A percentile compares a stretch with the other conserved stretches of the same genome.
Conservation (phyloP, 2,329 filamentous ascomycete genomes). For the Penicillium psychrosexuale region DNA sequence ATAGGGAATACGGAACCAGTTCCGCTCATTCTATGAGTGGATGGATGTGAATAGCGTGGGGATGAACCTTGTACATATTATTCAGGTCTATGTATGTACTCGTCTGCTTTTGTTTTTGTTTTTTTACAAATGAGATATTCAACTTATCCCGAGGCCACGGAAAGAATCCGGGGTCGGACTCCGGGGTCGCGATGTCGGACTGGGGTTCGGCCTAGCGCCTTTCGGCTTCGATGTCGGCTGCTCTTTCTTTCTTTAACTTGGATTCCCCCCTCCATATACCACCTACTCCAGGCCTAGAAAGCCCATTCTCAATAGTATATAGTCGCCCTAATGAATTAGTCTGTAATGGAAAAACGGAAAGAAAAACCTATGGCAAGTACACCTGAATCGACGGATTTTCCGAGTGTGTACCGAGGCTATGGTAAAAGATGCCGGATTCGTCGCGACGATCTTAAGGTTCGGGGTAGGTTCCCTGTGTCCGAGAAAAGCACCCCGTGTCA, state of each 20-base stretch:
- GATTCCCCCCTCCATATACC: too few species aligned
- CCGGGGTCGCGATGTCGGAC: neutral
- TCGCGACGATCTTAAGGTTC: neutral
- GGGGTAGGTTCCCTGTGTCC: slow-evolving; percentile 40
- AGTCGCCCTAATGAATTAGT: neutral
- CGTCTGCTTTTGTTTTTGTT: neutral
- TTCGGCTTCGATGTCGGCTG: too few species aligned
- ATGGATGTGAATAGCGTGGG: slow-evolving; percentile 33
- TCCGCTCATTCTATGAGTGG: slow-evolving; percentile 11
- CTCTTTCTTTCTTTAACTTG: too few species aligned
- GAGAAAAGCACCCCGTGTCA: slow-evolving; percentile 52
- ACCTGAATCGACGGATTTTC: too few species aligned
- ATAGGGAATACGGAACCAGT: neutral
- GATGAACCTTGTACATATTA: slow-evolving; percentile 23
- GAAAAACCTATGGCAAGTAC: too few species aligned
- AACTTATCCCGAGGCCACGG: neutral
- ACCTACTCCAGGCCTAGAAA: too few species aligned
- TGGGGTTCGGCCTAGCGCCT: too few species aligned
- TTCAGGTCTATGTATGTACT: neutral
- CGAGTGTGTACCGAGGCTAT: too few species aligned
- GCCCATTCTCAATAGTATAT: too few species aligned
- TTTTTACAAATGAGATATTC: neutral
- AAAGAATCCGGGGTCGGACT: neutral
- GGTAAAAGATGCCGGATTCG: too few species aligned
- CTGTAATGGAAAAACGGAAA: slow-evolving; percentile 1